phyloP scores from a whole-genome alignment of 1,284 basidiomycete genomes.

The Neonothopanus nambi region DNA sequence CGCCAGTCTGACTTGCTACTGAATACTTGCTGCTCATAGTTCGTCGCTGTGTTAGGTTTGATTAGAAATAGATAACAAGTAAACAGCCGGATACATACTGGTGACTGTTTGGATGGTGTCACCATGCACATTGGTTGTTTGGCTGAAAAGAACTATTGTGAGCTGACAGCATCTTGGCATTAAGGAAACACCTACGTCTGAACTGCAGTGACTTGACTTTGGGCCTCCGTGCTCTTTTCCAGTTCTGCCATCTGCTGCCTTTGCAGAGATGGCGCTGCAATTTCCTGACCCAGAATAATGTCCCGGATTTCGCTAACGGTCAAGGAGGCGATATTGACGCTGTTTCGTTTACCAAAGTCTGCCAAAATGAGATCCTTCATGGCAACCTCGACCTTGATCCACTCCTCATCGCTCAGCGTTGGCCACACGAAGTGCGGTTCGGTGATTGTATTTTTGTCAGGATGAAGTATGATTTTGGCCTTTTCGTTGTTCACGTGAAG shows the following conservation, averaged over 20 bases:
- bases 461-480: conserved; percentile 92
- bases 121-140: conserved; percentile 97
- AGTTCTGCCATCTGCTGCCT: conserved; percentile 99
- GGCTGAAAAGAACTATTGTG: conserved; percentile 35
- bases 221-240: conserved; percentile 94
- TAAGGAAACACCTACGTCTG: conserved; percentile 66
- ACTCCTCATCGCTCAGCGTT: conserved; percentile 91
- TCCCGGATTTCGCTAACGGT: conserved; percentile 96
- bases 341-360: conserved; percentile 99
- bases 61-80: conserved; percentile 12
- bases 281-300: conserved; percentile 97
- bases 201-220: conserved; percentile 93
- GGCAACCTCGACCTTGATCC: conserved; percentile 99
- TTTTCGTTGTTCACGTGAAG: conserved; percentile 99
- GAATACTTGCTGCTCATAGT: conserved; percentile 97
- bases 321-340: conserved; percentile 96
- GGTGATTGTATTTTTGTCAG: conserved; percentile 93
- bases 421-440: conserved; percentile 99
- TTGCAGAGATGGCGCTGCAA: conserved; percentile 89
- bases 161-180: background rate
- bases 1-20: conserved; percentile 99
- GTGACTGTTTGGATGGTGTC: conserved; percentile 96
- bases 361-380: conserved; percentile 92
- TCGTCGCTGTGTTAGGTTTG: conserved; percentile 64
- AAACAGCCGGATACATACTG: conserved; percentile 50